These are phyloP conservation scores for Excoecaria cochinchinensis DNA, from an alignment of 345 rosid genomes.

Conservation along the genomic window DNA sequence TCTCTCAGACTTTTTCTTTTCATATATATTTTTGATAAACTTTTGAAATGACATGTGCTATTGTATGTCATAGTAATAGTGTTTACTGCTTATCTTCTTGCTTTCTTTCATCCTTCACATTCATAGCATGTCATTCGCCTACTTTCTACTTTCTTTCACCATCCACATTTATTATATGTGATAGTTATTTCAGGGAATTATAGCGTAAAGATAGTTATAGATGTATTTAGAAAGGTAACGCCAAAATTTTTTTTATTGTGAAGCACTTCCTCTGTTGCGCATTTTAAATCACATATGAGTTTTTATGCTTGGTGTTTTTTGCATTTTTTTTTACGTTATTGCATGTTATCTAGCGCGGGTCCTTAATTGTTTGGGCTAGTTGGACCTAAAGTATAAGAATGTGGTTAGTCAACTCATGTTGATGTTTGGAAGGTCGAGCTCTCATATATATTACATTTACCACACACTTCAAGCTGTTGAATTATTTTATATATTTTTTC, in stretches of 20 bases:
- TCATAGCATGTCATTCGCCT: neutral
- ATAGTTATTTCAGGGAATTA: neutral
- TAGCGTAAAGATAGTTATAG: neutral
- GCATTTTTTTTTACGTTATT: neutral
- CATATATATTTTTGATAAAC: neutral
- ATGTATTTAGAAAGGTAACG: neutral
- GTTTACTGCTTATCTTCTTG: neutral
- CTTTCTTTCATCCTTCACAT: neutral
- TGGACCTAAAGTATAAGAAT: neutral
- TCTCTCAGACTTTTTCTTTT: neutral
- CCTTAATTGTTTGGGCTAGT: neutral
- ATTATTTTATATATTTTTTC: neutral
- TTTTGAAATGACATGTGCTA: constrained; percentile 1
- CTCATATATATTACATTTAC: neutral
- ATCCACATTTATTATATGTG: neutral
- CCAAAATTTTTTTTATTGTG: neutral
- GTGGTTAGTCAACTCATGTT: neutral
- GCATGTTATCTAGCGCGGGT: neutral
- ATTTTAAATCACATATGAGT: neutral
- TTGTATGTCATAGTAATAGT: neutral
- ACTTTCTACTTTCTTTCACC: neutral
- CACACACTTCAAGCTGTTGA: neutral
- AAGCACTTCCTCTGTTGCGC: neutral
- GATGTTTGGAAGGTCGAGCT: neutral
- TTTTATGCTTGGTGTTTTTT: neutral